Conservation (phyloP, 148 eudicot species). For the Rhododendron ferrugineum region DNA sequence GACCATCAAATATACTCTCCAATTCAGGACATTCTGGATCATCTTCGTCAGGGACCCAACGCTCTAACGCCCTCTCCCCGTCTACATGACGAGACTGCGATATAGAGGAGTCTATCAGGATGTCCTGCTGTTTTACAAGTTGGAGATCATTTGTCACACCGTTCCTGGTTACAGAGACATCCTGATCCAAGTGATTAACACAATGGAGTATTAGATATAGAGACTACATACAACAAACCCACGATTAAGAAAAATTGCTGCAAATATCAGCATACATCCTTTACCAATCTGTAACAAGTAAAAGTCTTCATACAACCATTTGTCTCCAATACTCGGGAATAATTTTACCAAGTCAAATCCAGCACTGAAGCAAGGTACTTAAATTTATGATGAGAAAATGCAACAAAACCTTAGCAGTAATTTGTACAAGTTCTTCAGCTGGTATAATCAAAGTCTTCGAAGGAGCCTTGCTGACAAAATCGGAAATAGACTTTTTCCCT, state of each 20-base stretch:
- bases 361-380: neutral
- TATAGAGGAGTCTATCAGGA: conserved; percentile 85
- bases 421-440: conserved; percentile 78
- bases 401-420: conserved; percentile 70
- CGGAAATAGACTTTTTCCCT: conserved; percentile 48
- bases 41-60: conserved; percentile 84
- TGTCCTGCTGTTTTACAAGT: conserved; percentile 56
- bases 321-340: neutral
- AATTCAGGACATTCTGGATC: conserved; percentile 64
- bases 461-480: conserved; percentile 53
- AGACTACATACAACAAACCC: neutral
- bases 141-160: conserved; percentile 56
- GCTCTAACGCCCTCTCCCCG: conserved; percentile 71
- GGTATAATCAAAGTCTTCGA: conserved; percentile 66
- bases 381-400: neutral
- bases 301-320: neutral
- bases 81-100: conserved; percentile 73
- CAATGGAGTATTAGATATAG: neutral
- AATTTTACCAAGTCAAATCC: neutral
- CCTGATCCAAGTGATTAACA: conserved; percentile 41
- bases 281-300: neutral
- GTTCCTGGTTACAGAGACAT: conserved; percentile 61
- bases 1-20: conserved; percentile 72
- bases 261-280: neutral
- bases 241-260: neutral